Evolutionary conservation across 208 protist genomes (phyloP).

Genomic region (Trypanosoma mega): DNA sequence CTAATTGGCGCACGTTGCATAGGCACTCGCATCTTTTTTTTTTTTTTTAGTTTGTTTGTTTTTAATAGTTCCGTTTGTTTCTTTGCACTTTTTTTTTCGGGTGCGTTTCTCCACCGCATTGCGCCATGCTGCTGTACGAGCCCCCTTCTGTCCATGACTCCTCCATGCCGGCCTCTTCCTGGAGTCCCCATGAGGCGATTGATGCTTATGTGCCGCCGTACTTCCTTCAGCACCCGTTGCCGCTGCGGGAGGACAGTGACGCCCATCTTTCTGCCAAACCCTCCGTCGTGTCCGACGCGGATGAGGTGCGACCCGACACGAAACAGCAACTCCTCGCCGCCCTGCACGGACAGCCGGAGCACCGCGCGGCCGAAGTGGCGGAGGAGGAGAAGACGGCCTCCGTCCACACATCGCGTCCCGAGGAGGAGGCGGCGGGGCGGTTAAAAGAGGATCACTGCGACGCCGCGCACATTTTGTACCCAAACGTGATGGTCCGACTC

Average conservation of each 20-base stretch:
- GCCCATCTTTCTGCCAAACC: background rate
- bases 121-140: background rate
- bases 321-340: slow-evolving; percentile 51
- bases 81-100: too few species aligned
- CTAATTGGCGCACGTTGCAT: too few species aligned
- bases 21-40: too few species aligned
- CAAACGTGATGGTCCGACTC: slow-evolving; percentile 29
- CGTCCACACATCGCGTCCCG: too few species aligned
- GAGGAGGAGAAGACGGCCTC: too few species aligned
- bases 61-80: too few species aligned
- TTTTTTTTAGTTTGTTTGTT: too few species aligned
- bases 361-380: too few species aligned
- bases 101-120: too few species aligned
- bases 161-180: background rate
- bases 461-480: slow-evolving; percentile 31
- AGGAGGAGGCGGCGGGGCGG: too few species aligned
- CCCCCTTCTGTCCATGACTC: background rate
- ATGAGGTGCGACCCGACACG: slow-evolving; percentile 10
- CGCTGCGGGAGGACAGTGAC: slow-evolving; percentile 7
- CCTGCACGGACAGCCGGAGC: slow-evolving; percentile 28
- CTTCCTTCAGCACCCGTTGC: slow-evolving; percentile 10
- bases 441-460: slow-evolving; percentile 34
- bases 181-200: background rate
- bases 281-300: background rate
- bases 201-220: slow-evolving; percentile 9